Conservation (phyloP, 75 land plant species). For the Picea sitchensis region DNA sequence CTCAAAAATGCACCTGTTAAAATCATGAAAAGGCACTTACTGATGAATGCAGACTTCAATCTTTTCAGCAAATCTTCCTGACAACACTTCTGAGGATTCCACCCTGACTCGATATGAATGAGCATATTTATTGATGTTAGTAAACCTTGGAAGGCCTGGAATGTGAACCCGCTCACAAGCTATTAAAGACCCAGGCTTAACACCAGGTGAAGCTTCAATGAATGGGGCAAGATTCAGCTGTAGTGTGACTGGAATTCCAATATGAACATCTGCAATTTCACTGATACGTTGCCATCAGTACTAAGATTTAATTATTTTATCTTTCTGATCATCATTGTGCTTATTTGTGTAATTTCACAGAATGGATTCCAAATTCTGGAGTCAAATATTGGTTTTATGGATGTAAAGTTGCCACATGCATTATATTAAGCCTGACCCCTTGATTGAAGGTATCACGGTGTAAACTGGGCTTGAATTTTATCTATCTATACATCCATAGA, state of each 20-base stretch:
- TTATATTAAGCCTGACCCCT: too few species aligned
- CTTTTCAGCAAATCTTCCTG: conserved; percentile 20
- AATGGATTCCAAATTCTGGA: too few species aligned
- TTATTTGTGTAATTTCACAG: too few species aligned
- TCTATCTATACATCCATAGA: too few species aligned
- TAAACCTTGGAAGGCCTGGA: conserved; percentile 51
- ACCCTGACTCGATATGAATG: conserved; percentile 54
- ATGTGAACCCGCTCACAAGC: conserved; percentile 56
- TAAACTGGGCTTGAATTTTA: too few species aligned
- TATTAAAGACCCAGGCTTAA: conserved; percentile 40
- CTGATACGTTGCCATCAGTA: too few species aligned
- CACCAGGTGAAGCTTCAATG: conserved; percentile 53
- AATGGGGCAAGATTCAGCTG: conserved; percentile 24
- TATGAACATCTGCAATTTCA: conserved; percentile 28
- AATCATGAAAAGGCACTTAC: conserved; percentile 24
- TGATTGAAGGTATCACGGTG: too few species aligned
- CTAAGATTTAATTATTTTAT: too few species aligned
- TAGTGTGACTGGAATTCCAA: conserved; percentile 28
- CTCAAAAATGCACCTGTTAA: conserved; percentile 13
- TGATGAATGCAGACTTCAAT: conserved; percentile 77
- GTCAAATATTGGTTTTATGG: too few species aligned
- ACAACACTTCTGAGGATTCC: conserved; percentile 9
- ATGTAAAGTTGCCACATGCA: too few species aligned
- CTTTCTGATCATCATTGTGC: too few species aligned
- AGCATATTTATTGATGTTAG: conserved; percentile 50